Evolutionary conservation across 306 rosid genomes (phyloP), one percentile per base, ranked within the genome.

Genomic region (Dalbergia cultrata): DNA sequence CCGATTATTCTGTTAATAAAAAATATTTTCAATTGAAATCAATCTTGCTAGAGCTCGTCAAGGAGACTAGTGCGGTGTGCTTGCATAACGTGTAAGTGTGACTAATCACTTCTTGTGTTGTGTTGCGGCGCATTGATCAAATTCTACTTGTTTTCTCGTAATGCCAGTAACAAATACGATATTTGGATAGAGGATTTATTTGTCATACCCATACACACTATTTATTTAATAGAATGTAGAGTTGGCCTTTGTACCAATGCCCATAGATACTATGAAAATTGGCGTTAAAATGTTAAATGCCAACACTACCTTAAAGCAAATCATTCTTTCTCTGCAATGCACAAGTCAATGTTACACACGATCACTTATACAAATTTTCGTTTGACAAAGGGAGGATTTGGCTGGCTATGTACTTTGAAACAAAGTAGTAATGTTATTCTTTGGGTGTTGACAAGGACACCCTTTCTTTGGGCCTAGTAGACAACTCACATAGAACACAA

Each of bases 401-500:
- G 37, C 74, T 81, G 76, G 44, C 76, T 79, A 26, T 17, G n/a
- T n/a, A 17, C 2, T 59, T 50, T 16, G 34, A 17, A 74, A n/a
- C 54, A 67, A 80, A 62, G 58, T 67, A 65, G 77, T 64, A 80
- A 57, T 14, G 68, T 74, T 70, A 33, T 81, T 58, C 70, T 82
- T 85, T 70, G 68, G 67, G 80, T 60, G 66, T 82, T 52, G 70
- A 76, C 79, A 80, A 78, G 77, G 62, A 65, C 76, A 79, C 66
- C 76, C 43, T 70, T 86, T 33, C 77, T 77, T 47, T 35, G 67
- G 44, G 79, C 44, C 57, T 16, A 59, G 74, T 44, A 57, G 73
- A 71, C 80, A 70, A 84, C 67, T 83, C 74, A 76, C 88, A 84
- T 74, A 60, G 41, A 82, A 83, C 81, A 74, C 84, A 84, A 69